phyloP scores from a whole-genome alignment of 495 filamentous ascomycete species.

The Xylaria longipes region DNA sequence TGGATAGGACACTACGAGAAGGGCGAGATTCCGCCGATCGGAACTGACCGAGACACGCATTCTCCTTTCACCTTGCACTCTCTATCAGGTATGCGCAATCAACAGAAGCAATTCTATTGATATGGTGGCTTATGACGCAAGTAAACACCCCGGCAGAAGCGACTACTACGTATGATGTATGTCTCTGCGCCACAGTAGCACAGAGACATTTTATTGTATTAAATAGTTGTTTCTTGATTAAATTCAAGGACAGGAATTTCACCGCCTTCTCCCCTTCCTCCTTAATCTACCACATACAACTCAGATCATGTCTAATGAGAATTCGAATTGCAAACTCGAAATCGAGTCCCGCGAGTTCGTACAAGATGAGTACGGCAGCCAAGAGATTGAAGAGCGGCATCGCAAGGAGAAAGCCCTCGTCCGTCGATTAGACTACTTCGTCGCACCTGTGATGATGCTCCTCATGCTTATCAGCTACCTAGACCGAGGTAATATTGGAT shows the following conservation, averaged over 20 bases:
- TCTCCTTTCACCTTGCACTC: background rate
- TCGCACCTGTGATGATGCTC: conserved; percentile 49
- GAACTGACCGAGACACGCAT: background rate
- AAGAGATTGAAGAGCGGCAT: background rate
- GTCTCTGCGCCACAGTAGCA: background rate
- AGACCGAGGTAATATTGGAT: conserved; percentile 51
- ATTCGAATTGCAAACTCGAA: background rate
- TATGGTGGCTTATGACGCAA: background rate
- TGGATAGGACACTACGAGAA: background rate
- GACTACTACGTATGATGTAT: background rate
- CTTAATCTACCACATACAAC: background rate
- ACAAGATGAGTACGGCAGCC: background rate
- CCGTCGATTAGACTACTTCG: conserved; percentile 49
- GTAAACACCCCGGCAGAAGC: background rate
- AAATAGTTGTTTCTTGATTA: background rate
- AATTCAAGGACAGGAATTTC: background rate
- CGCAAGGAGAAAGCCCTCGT: conserved; percentile 36
- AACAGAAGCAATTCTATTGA: background rate
- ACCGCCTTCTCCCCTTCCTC: background rate
- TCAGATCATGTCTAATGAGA: background rate
- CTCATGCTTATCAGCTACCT: conserved; percentile 50
- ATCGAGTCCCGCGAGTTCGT: background rate
- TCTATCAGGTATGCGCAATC: background rate
- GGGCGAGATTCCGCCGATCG: background rate
- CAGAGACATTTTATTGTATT: background rate